These are phyloP conservation scores for Collariella sp. DNA, from an alignment of 495 filamentous ascomycete genomes.

Conservation along the genomic window DNA sequence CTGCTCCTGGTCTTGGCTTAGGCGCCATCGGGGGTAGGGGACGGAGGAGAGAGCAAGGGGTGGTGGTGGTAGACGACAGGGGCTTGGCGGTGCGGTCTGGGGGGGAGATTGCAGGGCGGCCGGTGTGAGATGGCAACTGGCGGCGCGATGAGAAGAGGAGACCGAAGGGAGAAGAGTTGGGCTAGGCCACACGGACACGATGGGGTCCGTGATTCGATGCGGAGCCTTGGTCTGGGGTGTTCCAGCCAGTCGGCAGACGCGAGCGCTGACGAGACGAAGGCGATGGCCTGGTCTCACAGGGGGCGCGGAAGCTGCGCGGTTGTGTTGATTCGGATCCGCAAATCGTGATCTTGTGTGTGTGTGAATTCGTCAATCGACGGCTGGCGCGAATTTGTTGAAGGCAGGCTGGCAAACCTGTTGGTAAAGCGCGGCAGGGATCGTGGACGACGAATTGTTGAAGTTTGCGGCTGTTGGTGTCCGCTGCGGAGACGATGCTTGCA, in stretches of 20 bases:
- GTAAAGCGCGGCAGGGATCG: slow-evolving; percentile 4
- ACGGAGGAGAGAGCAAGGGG: slow-evolving; percentile 9
- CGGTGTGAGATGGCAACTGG: slow-evolving; percentile 24
- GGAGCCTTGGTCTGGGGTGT: not conserved
- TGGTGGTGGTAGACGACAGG: not conserved
- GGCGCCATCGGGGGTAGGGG: slow-evolving; percentile 17
- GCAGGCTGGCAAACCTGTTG: not conserved
- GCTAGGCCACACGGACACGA: slow-evolving; percentile 1
- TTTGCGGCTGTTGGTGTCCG: not conserved
- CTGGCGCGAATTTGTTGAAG: not conserved
- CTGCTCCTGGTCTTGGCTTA: slow-evolving; percentile 17
- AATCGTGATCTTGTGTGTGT: slow-evolving; percentile 11
- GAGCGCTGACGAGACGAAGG: not conserved
- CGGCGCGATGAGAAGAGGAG: not conserved
- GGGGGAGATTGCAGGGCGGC: slow-evolving; percentile 17
- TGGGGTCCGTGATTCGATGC: slow-evolving; percentile 11
- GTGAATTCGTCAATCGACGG: not conserved
- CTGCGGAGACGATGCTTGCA: not conserved
- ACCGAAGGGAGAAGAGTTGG: not conserved
- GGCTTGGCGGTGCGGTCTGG: slow-evolving; percentile 14
- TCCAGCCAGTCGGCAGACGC: slow-evolving; percentile 1
- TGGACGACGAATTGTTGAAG: not conserved
- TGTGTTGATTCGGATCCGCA: slow-evolving; percentile 17
- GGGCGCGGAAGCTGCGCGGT: slow-evolving; percentile 35
- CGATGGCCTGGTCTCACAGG: slow-evolving; percentile 22